Base-by-base conservation (phyloP, 1,284 basidiomycete species). In the Earliella scabrosa region DNA sequence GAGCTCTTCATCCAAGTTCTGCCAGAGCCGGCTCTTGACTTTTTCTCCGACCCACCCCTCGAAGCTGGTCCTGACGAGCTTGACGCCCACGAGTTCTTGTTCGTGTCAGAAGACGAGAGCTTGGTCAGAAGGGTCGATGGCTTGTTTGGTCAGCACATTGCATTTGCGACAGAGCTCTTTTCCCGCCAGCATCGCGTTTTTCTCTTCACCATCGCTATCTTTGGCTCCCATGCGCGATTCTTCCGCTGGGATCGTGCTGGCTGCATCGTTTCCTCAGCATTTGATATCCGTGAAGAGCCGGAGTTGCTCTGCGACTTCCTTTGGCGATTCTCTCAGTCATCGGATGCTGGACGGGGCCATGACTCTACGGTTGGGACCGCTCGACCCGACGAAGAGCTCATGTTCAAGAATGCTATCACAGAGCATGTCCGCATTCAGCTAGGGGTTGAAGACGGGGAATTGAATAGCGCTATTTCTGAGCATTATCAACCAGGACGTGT, bases 181-280 rank as follows among this genome's bases (percentile, higher is more conserved):
- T 46, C 56, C 8, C 49, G 56, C 1, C 56, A 58, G 20, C 47
- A 53, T 26, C 56, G 56, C 4, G 16, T 20, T 11, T 35, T 29
- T 38, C n/a, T 45, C 18, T 50, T 31, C 47, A 40, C 56, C 6
- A 32, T 53, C 11, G 35, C 51, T 2, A 5, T 58, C 8, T 21
- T 27, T 24, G 51, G 51, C 24, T 40, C 51, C 2, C 18, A 14
- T n/a, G 51, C 50, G 14, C 40, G 56, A 8, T 26, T 58, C 2
- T 24, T 53, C 24, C 38, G 48, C 16, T 54, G 56, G 53, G 53
- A 58, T 45, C 50, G 56, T 16, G 32, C 47, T 3, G 56, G 56
- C 3, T 50, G 47, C 24, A 16, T 56, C 11, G 45, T 55, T 7
- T 31, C 58, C 2, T 26, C 47, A 21, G 34, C 50, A 1, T 58